Evolutionary conservation across 2,329 filamentous ascomycete genomes (phyloP).

Genomic region (Hypoxylon sp.): DNA sequence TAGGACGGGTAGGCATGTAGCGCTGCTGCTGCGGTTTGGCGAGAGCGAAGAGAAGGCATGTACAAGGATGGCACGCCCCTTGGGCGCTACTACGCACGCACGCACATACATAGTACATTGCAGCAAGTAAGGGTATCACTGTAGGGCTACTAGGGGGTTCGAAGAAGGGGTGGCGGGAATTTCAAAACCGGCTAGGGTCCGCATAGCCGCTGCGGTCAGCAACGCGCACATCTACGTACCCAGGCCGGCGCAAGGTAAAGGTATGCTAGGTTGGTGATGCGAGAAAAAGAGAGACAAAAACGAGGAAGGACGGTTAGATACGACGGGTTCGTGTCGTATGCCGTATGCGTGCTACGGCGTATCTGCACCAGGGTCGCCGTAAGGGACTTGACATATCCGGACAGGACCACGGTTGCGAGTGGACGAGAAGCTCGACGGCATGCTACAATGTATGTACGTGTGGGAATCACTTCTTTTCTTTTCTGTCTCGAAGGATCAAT

Average conservation of each 20-base stretch:
- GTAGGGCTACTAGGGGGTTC: not conserved
- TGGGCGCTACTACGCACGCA: no score
- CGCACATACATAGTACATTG: no score
- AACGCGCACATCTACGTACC: slow-evolving; percentile 19
- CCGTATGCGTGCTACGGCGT: no score
- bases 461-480: no score
- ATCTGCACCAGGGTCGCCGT: not conserved
- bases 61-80: not conserved
- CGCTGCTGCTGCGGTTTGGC: no score
- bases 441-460: no score
- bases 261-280: no score
- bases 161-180: slow-evolving; percentile 16
- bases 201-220: slow-evolving; percentile 28
- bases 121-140: not conserved
- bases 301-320: not conserved
- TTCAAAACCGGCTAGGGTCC: slow-evolving; percentile 11
- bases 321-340: not conserved
- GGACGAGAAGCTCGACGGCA: not conserved
- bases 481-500: slow-evolving; percentile 9
- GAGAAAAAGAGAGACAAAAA: no score
- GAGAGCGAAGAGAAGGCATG: no score
- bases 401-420: not conserved
- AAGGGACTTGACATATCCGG: not conserved
- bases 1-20: no score
- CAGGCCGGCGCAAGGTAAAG: not conserved